Evolutionary conservation across 352 stramenopile genomes (phyloP), one percentile per base, ranked within the genome.

Genomic region (Saprolegnia diclina): DNA sequence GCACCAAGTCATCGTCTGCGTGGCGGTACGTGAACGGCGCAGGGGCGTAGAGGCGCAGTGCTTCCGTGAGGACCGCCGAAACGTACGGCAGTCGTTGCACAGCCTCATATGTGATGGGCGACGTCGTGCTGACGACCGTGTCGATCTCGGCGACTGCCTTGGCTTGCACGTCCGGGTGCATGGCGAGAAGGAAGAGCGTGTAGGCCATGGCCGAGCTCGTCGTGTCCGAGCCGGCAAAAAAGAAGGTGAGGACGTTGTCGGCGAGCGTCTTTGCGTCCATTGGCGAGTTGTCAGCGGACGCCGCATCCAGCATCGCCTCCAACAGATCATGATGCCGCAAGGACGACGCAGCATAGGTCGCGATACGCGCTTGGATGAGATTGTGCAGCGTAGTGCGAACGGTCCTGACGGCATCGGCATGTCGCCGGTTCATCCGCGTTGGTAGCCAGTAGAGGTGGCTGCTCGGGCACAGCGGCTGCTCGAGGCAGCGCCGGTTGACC

Each of bases 201-300:
- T 92, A 95, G 1, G 85, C 87, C 40, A 95, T 72, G 56, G 78
- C 83, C 53, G 89, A 76, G 5, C 82, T 75, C 0, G 85, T 94
- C 11, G 86, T 95, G 65, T 94, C 89, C 57, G 87, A 88, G 18
- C 87, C 88, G 21, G 79, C 88, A 61, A 95, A 90, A 19, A 95
- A 77, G 37, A 95, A 88, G 9, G 85, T 93, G 37, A 91, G 74
- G 45, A 90, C 77, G 56, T 89, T 82, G 32, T 86, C 87, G 9
- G 78, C 74, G 11, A 93, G 73, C 5, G 81, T 86, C 50, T 64
- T 45, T 0, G 72, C 64, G 9, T 66, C 64, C 0, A 86, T 55
- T 26, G 78, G 22, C 50, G 66, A 42, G 1, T 54, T 70, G 42
- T 24, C 42, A 4, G 46, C 62, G 22, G 61, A 32, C 48, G 50